phyloP scores from a whole-genome alignment of 305 asterid genomes.

The Fraxinus greggii region DNA sequence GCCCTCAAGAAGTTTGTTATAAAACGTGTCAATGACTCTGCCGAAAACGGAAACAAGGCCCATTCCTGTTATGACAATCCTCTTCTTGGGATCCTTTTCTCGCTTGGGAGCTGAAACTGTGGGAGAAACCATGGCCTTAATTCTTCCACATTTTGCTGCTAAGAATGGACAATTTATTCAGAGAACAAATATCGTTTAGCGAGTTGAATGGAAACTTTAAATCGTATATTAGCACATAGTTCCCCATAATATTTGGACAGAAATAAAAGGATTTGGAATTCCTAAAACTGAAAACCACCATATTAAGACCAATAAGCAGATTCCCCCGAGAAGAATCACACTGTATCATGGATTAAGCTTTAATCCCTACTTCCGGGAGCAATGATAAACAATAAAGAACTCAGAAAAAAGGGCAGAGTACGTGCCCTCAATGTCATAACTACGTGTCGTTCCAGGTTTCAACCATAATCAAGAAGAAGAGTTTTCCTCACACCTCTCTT shows the following conservation, averaged over 20 bases:
- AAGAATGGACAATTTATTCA: slow-evolving; percentile 1
- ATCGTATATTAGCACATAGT: background rate
- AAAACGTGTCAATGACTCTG: slow-evolving; percentile 47
- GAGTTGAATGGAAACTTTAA: background rate
- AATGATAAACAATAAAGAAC: background rate
- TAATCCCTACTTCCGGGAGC: background rate
- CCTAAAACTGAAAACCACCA: background rate
- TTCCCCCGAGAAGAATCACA: background rate
- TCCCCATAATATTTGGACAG: background rate
- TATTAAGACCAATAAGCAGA: background rate
- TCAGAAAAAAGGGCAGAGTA: background rate
- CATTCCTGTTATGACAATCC: slow-evolving; percentile 71
- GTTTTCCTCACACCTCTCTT: background rate
- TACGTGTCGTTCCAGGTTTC: background rate
- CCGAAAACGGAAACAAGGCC: slow-evolving; percentile 67
- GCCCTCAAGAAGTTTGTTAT: slow-evolving; percentile 53
- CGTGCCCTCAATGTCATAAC: background rate
- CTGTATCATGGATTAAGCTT: background rate
- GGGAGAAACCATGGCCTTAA: slow-evolving; percentile 46
- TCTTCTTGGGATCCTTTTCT: slow-evolving; percentile 59
- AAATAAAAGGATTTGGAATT: background rate
- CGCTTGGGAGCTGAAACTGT: slow-evolving; percentile 49
- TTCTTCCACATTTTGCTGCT: slow-evolving; percentile 35
- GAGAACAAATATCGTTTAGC: background rate
- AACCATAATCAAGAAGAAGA: background rate